Evolutionary conservation across 768 basidiomycete genomes (phyloP).

Genomic region (Amanita pseudoporphyria): DNA sequence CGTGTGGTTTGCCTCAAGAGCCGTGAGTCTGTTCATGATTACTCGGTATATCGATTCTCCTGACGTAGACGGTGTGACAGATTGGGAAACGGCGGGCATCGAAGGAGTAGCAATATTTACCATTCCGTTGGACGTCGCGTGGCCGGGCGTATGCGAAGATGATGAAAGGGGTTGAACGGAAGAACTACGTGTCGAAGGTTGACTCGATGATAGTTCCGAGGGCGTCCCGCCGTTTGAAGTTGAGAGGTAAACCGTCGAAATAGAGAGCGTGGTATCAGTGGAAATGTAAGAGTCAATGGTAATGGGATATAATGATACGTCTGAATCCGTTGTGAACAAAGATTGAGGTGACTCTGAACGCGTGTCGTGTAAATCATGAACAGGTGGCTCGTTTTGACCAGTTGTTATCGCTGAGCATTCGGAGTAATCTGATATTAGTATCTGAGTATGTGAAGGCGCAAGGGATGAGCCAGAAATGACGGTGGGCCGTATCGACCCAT

Average conservation of each 20-base stretch:
- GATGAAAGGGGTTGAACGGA: not conserved
- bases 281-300: not conserved
- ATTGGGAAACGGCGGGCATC: constrained; percentile 9
- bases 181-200: not conserved
- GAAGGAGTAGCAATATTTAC: constrained; percentile 8
- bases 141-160: not conserved
- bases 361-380: not conserved
- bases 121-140: not conserved
- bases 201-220: not conserved
- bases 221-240: not conserved
- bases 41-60: constrained; percentile 95
- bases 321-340: not conserved
- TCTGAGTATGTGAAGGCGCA: not conserved
- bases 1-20: constrained; percentile 81
- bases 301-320: not conserved
- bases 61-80: constrained; percentile 20
- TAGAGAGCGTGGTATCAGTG: not conserved
- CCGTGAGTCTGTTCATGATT: constrained; percentile 87
- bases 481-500: not conserved
- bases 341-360: not conserved
- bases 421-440: not conserved
- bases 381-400: not conserved
- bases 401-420: not conserved
- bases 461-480: too few relatives aligned
- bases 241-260: not conserved